Evolutionary conservation across 306 rosid genomes (phyloP).

Genomic region (Quillaja saponaria): DNA sequence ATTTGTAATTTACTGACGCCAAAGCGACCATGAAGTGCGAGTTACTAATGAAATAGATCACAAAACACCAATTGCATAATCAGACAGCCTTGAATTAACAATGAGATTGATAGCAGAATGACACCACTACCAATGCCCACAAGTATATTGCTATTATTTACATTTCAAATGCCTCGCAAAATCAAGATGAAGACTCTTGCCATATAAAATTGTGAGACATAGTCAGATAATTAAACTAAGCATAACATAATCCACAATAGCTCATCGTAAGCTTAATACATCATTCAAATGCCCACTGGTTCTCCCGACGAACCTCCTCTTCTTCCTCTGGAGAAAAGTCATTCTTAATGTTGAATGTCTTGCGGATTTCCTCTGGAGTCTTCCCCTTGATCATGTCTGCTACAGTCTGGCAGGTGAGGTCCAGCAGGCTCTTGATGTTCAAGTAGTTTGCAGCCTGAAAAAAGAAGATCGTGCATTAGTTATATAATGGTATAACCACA

Average conservation of each 20-base stretch:
- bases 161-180: slow-evolving; percentile 46
- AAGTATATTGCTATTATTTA: not conserved
- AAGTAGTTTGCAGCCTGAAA: slow-evolving; percentile 70
- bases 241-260: slow-evolving; percentile 9
- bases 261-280: not conserved
- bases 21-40: too few species aligned
- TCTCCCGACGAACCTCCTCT: slow-evolving; percentile 69
- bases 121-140: too few species aligned
- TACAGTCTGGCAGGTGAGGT: slow-evolving; percentile 65
- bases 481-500: not conserved
- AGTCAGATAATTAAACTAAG: slow-evolving; percentile 12
- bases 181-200: not conserved
- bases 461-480: not conserved
- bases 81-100: too few species aligned
- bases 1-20: too few species aligned
- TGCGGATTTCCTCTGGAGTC: slow-evolving; percentile 67
- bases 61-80: not conserved
- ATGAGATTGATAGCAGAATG: too few species aligned
- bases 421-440: slow-evolving; percentile 68
- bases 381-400: slow-evolving; percentile 79
- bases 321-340: slow-evolving; percentile 69
- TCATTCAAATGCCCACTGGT: slow-evolving; percentile 74
- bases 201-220: not conserved
- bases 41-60: too few species aligned
- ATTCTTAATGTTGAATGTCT: slow-evolving; percentile 64